A percentile compares a stretch with the other conserved stretches of the same genome.
Evolutionary conservation across 768 basidiomycete genomes (phyloP).

Genomic region (Russula virescens): DNA sequence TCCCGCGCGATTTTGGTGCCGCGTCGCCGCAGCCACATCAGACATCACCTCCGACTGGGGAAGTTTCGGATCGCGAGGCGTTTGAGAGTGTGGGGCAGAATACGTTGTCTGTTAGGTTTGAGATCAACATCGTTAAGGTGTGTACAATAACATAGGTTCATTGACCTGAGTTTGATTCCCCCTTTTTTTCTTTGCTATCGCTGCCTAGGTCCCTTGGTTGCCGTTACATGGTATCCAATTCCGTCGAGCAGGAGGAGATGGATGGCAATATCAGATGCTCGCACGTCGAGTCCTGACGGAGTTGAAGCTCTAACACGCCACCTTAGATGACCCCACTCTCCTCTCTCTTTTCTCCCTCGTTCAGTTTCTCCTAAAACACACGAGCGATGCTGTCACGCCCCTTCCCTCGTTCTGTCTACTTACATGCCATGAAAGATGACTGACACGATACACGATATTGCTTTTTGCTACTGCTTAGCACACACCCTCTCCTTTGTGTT

Average conservation of each 20-base stretch:
- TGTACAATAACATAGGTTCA: not conserved
- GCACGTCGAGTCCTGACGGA: constrained; percentile 83
- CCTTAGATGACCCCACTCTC: not conserved
- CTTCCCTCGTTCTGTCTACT: no score
- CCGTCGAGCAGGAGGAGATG: constrained; percentile 82
- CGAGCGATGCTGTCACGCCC: not conserved
- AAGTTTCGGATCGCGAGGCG: constrained; percentile 58
- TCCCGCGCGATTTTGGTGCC: constrained; percentile 59
- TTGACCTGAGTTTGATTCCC: not conserved
- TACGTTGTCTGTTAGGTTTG: constrained; percentile 86
- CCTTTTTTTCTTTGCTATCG: constrained; percentile 1
- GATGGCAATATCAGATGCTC: constrained; percentile 97
- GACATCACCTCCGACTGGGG: constrained; percentile 51
- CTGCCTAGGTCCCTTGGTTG: constrained; percentile 75
- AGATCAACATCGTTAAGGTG: constrained; percentile 96
- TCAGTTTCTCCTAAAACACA: not conserved
- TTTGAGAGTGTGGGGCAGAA: constrained; percentile 71
- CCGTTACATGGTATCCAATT: constrained; percentile 95
- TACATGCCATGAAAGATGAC: constrained; percentile 1
- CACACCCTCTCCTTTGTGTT: not conserved
- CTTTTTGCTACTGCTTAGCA: not conserved
- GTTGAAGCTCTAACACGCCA: constrained; percentile 58
- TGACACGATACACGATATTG: not conserved
- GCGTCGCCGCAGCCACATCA: constrained; percentile 24
- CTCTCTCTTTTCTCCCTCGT: not conserved